Conservation (phyloP, 2,329 filamentous ascomycete genomes). For the Botryosphaeria dothidea region DNA sequence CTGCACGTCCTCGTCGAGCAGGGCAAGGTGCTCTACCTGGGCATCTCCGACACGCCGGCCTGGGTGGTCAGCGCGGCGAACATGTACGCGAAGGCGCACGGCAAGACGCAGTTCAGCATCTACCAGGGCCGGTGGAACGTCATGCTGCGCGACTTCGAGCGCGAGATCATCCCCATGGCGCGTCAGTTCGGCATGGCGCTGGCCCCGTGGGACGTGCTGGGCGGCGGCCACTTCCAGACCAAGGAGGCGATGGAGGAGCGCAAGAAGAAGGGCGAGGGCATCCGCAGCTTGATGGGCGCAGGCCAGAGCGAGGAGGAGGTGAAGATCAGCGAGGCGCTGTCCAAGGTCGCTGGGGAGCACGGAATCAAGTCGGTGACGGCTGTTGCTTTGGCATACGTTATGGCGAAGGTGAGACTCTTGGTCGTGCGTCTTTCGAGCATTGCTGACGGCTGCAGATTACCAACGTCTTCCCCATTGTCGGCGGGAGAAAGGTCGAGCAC, state of each 20-base stretch:
- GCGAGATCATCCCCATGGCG: conserved; percentile 49
- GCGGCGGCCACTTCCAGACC: conserved; percentile 45
- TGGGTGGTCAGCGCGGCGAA: conserved; percentile 36
- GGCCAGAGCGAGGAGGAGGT: not conserved
- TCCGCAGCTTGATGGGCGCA: not conserved
- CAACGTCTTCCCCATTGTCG: conserved; percentile 72
- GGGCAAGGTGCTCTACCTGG: conserved; percentile 48
- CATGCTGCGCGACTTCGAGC: conserved; percentile 46
- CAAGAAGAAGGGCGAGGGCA: conserved; percentile 40
- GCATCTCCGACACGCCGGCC: conserved; percentile 46
- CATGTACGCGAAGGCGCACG: conserved; percentile 39
- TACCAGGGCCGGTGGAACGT: conserved; percentile 46
- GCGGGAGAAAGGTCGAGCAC: conserved; percentile 69
- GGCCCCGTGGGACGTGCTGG: conserved; percentile 57
- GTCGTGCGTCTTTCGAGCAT: not conserved
- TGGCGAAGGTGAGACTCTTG: not conserved
- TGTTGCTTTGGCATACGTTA: not conserved
- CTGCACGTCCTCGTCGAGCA: conserved; percentile 43
- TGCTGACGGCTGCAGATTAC: conserved; percentile 49
- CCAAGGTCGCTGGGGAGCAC: not conserved
- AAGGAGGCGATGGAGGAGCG: conserved; percentile 39
- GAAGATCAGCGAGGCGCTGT: not conserved
- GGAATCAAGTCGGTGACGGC: not conserved
- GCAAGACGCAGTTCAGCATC: conserved; percentile 40
- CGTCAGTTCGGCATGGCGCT: conserved; percentile 43